A percentile compares a stretch with the other conserved stretches of the same genome.
Conservation (phyloP, 2,329 filamentous ascomycete genomes). For the Gaeumannomyces sp. region DNA sequence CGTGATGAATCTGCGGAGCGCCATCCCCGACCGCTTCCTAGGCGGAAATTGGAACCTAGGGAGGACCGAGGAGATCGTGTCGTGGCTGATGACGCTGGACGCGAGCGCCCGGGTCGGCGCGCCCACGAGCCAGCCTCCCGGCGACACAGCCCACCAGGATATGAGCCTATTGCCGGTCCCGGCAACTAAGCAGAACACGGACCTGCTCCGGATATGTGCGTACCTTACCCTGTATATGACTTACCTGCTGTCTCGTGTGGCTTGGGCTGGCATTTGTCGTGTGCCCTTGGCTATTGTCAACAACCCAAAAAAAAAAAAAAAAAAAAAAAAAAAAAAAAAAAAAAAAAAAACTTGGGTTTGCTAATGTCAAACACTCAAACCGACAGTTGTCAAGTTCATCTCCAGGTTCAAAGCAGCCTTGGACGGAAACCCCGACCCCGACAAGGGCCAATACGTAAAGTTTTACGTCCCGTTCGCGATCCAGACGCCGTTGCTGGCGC, state of each 20-base stretch:
- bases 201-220: slow-evolving; percentile 43
- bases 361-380: neutral
- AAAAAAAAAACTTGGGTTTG: no score
- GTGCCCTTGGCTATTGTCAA: no score
- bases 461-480: slow-evolving; percentile 41
- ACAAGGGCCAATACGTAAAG: slow-evolving; percentile 37
- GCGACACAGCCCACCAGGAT: neutral
- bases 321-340: no score
- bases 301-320: no score
- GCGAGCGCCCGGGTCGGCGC: neutral
- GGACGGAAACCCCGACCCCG: slow-evolving; percentile 38
- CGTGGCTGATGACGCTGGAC: slow-evolving; percentile 9
- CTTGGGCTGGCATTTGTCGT: neutral
- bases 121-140: neutral
- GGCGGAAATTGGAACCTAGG: slow-evolving; percentile 4
- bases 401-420: slow-evolving; percentile 45
- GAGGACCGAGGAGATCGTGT: slow-evolving; percentile 4
- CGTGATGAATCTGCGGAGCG: neutral
- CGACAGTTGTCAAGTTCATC: slow-evolving; percentile 39
- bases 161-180: slow-evolving; percentile 29
- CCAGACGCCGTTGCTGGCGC: slow-evolving; percentile 42
- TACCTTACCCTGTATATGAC: neutral
- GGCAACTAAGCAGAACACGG: slow-evolving; percentile 36
- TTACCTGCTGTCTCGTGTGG: neutral
- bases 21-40: neutral